Base-by-base conservation (phyloP, 257 asterid species). In the Coffea eugenioides region DNA sequence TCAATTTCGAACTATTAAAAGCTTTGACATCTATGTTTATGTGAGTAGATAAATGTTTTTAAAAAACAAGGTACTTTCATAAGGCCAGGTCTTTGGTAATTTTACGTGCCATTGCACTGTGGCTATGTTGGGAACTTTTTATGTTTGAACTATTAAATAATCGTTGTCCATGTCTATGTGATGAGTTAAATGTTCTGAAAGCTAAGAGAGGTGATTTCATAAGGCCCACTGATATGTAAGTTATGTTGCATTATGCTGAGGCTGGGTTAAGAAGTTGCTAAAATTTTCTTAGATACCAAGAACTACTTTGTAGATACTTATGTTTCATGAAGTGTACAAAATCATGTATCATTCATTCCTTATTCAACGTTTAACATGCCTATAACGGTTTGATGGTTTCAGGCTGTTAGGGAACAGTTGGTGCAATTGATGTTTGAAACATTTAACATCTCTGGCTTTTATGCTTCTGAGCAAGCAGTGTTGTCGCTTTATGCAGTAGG, bases 371-470 rank as follows among this genome's bases (percentile, higher is more conserved):
- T 15, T 69, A 57, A 73, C 39, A 57, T 21, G 2, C 36, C 61
- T 36, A 0, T 72, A 64, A 31, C 71, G 78, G 69, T 67, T 80
- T 62, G 11, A 71, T 73, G 77, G 80, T 52, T 78, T 83, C 97
- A 94, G 98, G 97, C 96, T 65, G 83, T 88, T 46, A 83, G 97
- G 86, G 98, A 95, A 86, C 97, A 91, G 69, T 81, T 95, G 92
- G 98, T 95, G 89, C 98, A 95, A 67, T 52, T 95, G 93, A 91
- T 95, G 98, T 95, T 95, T 87, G 98, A 95, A 77, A 95, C 92
- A 11, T 95, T 95, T 87, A 93, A 95, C 74, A 88, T 95, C 77
- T 90, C 97, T 41, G 98, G 98, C 54, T 95, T 95, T 86, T 95
- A 88, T 85, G 98, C 98, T 66, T 88, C 94, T 79, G 98, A 95